Percentiles rank a stretch among this genome's conserved stretches.
Conservation (phyloP, 2,329 filamentous ascomycete species). For the Xylaria arbuscula region DNA sequence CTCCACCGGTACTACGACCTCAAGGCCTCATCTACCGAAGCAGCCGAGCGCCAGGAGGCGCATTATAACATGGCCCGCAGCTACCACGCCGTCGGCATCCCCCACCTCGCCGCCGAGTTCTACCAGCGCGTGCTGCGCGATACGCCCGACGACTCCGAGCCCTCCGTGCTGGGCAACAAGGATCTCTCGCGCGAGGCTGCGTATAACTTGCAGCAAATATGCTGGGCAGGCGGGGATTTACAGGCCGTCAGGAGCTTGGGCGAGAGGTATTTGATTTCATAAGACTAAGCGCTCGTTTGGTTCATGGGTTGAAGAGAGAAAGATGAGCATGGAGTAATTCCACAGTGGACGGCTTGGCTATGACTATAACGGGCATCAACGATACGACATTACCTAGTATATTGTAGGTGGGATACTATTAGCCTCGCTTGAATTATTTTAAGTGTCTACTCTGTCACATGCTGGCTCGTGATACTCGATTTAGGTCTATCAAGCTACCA, state of each 20-base stretch:
- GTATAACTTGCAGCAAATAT: conserved; percentile 50
- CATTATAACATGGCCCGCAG: conserved; percentile 83
- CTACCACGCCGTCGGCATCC: conserved; percentile 80
- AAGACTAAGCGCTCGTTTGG: background rate
- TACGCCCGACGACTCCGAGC: conserved; percentile 38
- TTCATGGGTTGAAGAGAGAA: background rate
- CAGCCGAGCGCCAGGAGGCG: conserved; percentile 74
- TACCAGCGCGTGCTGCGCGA: conserved; percentile 68
- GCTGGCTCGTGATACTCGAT: too few relatives aligned
- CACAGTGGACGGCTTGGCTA: background rate
- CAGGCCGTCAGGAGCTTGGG: conserved; percentile 40
- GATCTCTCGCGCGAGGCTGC: conserved; percentile 47
- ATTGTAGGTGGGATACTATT: background rate
- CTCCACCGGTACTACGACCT: conserved; percentile 77
- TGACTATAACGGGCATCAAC: background rate
- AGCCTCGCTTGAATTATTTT: too few relatives aligned
- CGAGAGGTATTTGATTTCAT: conserved; percentile 45
- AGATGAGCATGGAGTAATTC: background rate
- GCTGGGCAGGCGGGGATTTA: conserved; percentile 46
- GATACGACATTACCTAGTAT: background rate
- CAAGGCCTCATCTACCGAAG: conserved; percentile 54
- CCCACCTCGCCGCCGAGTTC: conserved; percentile 76
- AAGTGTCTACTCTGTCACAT: too few relatives aligned
- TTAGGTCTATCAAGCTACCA: too few relatives aligned
- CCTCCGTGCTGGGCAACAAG: conserved; percentile 40